These are phyloP conservation scores for Colletotrichum liaoningense DNA, from an alignment of 2,329 filamentous ascomycete genomes.

Conservation along the genomic window DNA sequence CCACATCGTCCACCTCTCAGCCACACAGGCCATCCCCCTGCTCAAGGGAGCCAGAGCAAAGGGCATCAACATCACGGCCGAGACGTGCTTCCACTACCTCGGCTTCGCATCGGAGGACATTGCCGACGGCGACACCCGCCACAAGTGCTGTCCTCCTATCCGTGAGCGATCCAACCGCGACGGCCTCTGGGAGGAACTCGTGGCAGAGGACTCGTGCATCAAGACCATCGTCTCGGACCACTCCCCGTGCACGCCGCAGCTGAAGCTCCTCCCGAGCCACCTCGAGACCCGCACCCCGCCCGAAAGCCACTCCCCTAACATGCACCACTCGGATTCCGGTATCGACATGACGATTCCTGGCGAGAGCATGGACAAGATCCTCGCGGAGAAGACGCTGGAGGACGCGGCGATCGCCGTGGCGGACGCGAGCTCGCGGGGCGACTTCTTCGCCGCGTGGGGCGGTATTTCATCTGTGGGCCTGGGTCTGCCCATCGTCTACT, in stretches of 20 bases:
- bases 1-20: conserved; percentile 94
- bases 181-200: conserved; percentile 86
- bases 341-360: conserved; percentile 58
- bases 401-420: conserved; percentile 51
- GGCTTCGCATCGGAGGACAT: conserved; percentile 86
- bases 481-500: conserved; percentile 91
- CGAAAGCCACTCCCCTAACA: conserved; percentile 44
- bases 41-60: conserved; percentile 77
- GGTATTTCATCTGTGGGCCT: conserved; percentile 95
- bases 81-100: conserved; percentile 97
- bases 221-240: conserved; percentile 94
- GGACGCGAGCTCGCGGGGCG: conserved; percentile 61
- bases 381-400: conserved; percentile 38
- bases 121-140: conserved; percentile 85
- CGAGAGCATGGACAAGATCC: conserved; percentile 40
- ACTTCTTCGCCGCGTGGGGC: conserved; percentile 97
- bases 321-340: conserved; percentile 64
- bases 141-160: conserved; percentile 97
- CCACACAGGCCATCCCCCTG: conserved; percentile 87
- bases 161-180: conserved; percentile 85
- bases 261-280: conserved; percentile 85
- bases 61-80: conserved; percentile 89
- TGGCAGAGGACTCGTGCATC: conserved; percentile 79
- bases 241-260: conserved; percentile 93
- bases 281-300: conserved; percentile 55